phyloP scores from a whole-genome alignment of 2,329 filamentous ascomycete species.

The Aspergillus oerlinghausenensis region DNA sequence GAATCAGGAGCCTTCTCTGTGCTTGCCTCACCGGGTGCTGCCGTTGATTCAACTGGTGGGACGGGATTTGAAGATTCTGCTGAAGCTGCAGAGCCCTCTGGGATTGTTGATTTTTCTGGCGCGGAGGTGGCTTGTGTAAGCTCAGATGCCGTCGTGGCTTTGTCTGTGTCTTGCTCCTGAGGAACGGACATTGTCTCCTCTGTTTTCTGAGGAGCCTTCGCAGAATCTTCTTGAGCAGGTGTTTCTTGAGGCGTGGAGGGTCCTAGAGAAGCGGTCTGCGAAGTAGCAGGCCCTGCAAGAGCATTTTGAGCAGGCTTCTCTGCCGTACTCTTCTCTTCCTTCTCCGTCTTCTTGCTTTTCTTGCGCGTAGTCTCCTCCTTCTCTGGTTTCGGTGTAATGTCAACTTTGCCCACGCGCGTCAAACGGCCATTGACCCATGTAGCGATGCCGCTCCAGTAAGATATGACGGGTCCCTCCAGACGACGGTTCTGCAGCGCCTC shows the following conservation, averaged over 20 bases:
- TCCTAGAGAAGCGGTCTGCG: constrained; percentile 6
- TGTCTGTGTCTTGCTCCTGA: background rate
- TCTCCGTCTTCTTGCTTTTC: constrained; percentile 29
- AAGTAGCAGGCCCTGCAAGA: constrained; percentile 5
- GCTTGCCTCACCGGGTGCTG: background rate
- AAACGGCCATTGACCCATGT: constrained; percentile 74
- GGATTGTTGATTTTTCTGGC: background rate
- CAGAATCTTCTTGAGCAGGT: constrained; percentile 7
- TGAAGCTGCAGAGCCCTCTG: background rate
- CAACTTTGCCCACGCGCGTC: constrained; percentile 63
- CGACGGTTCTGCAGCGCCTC: constrained; percentile 84
- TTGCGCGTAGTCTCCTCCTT: constrained; percentile 47
- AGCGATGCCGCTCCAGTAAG: constrained; percentile 88
- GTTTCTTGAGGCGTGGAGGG: constrained; percentile 1
- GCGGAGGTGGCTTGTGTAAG: constrained; percentile 1
- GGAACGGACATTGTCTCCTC: background rate
- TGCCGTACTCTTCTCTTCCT: constrained; percentile 22
- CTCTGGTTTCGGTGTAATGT: constrained; percentile 38
- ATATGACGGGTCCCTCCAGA: constrained; percentile 82
- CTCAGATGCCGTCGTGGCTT: background rate
- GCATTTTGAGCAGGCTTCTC: constrained; percentile 14
- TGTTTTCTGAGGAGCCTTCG: constrained; percentile 1
- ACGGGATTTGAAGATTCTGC: background rate
- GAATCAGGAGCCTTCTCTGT: background rate
- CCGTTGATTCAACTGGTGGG: constrained; percentile 1